Evolutionary conservation across 305 asterid genomes (phyloP).

Genomic region (Salvia sclarea): DNA sequence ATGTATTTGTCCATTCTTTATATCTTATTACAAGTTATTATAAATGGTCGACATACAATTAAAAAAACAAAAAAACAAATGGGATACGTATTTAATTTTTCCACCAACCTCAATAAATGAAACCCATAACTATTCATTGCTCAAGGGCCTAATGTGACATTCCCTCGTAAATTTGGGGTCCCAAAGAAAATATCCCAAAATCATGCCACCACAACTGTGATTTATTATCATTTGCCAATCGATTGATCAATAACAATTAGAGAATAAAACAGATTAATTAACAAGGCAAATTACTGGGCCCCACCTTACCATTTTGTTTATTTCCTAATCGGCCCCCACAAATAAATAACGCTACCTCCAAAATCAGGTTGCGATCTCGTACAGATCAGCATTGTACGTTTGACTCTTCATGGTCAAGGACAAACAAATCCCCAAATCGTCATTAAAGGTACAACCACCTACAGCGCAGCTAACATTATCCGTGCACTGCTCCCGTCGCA

Average conservation of each 20-base stretch:
- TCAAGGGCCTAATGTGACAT: neutral
- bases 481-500: constrained; percentile 42
- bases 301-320: neutral
- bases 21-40: too few species aligned
- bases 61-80: too few species aligned
- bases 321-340: neutral
- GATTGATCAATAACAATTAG: neutral
- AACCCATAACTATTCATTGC: neutral
- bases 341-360: neutral
- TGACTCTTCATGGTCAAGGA: neutral
- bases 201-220: neutral
- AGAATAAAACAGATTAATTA: constrained; percentile 4
- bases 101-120: neutral
- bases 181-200: neutral
- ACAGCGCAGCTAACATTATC: neutral
- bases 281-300: neutral
- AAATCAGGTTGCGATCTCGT: neutral
- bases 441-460: constrained; percentile 1
- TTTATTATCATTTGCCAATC: neutral
- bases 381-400: constrained; percentile 5
- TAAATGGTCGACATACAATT: too few species aligned
- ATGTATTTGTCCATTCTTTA: too few species aligned
- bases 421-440: neutral
- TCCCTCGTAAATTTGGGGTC: neutral
- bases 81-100: neutral